Base-by-base conservation (phyloP, 129 eudicot genomes). In the Erigeron canadensis region DNA sequence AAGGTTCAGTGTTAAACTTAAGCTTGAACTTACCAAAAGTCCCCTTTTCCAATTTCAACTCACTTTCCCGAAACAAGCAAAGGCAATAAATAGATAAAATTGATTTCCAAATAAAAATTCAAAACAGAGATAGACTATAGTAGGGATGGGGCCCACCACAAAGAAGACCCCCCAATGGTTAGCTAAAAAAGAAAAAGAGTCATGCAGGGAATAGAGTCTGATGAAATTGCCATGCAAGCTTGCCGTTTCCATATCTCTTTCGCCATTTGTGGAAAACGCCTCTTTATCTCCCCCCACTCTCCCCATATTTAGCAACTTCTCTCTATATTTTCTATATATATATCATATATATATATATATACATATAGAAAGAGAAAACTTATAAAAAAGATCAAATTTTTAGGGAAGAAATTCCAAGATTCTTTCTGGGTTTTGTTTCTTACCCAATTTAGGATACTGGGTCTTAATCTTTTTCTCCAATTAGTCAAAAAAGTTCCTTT, bases 201-300 rank as follows among this genome's bases (percentile, higher is more conserved):
- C 89, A 81, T 86, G 91, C 96, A 86, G 65, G 79, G 71, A 41
- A 75, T 75, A 60, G 75, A 77, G 53, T 78, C 76, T 78, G 62
- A 73, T 70, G 69, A 50, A 73, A 74, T 74, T 79, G 70, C 85
- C 87, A 86, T 82, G 90, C 90, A 85, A 84, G 82, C 83, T 89
- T 87, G 82, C 94, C 88, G 93, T 89, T 89, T 89, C 90, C 78
- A 69, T 77, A 72, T 75, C 77, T 68, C 64, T 43, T 50, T 76
- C 71, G 75, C 90, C 86, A 81, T 76, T 82, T 89, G 86, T 84
- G 84, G 88, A 64, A 66, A 81, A 74, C 80, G 47, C 84, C 93
- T 79, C 80, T 82, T 74, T 84, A 74, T 84, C 85, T 83, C 83
- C 69, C 77, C 50, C 75, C 58, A 53, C 58, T 67, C 81, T 72